Base-by-base conservation (phyloP, 2,329 filamentous ascomycete genomes). In the Mycosphaerelloides madeirae region DNA sequence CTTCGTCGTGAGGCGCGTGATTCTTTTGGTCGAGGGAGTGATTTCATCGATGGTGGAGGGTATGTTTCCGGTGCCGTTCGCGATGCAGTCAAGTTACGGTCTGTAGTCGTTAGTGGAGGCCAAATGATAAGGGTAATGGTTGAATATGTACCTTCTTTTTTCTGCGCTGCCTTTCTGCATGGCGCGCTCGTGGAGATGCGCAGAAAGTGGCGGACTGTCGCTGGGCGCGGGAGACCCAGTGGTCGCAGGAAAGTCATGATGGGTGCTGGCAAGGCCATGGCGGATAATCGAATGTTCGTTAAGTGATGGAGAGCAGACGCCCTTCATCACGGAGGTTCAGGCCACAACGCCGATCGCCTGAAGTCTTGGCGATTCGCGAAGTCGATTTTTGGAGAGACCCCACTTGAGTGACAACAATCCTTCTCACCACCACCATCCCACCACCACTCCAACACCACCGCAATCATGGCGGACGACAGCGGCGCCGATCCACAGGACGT, bases 171-270 rank as follows among this genome's bases (percentile, higher is more conserved):
- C 38, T 46, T 48, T 43, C 48, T 48, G 50, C 55, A 62, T 52
- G 39, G 29, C 33, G 54, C 46, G 43, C 45, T 54, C 35, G 59
- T 61, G 5, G 68, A 71, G 62, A 71, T 69, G 57, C 64, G 65
- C 44, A 68, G 56, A 60, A 69, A 65, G 36, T 63, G 65, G 29
- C 59, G 59, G 40, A 67, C 56, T 7, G 66, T 60, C 31, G 64
- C 50, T 14, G 62, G 56, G 44, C 64, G 57, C 15, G 69, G 66
- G 5, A 64, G 59, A 3, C 56, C 62, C 46, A 69, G 48, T 41
- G 70, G 68, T 46, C 68, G 58, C 19, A 72, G 57, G 35, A 73
- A 65, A 6, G 68, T 55, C 43, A 67, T 51, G 20, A 69, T 39
- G 19, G 65, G 62, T 41, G 60, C 59, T 44, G 62, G 38, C 4